Percentiles rank a stretch among this genome's conserved stretches.
Evolutionary conservation across 73 alveolate species (phyloP).

Genomic region (Durusdinium trenchii): DNA sequence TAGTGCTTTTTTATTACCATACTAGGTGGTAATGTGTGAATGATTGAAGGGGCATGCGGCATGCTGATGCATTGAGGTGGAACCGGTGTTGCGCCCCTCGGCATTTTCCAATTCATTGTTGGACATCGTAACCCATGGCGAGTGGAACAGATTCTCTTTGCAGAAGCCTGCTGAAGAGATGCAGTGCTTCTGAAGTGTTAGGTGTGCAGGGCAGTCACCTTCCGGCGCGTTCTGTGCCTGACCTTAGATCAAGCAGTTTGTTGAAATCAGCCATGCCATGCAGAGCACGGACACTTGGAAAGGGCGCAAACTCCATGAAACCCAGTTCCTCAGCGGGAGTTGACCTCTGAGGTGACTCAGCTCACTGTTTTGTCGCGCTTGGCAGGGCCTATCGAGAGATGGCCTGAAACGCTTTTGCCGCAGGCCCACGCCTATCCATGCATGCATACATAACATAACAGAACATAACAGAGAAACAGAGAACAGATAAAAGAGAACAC

Average conservation of each 20-base stretch:
- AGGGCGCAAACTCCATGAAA: background rate
- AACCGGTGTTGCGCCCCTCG: conserved; percentile 49
- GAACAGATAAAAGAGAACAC: background rate
- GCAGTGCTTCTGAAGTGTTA: background rate
- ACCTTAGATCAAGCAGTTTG: background rate
- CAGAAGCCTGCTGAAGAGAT: no score
- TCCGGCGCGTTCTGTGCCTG: conserved; percentile 49
- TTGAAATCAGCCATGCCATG: background rate
- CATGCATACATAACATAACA: background rate
- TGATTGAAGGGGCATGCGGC: background rate
- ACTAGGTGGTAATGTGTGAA: background rate
- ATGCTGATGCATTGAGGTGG: background rate
- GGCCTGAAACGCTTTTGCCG: conserved; percentile 73
- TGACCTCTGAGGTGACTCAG: conserved; percentile 31
- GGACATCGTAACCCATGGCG: no score
- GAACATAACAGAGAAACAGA: background rate
- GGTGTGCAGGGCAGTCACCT: conserved; percentile 42
- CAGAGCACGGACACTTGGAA: background rate
- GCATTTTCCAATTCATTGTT: no score
- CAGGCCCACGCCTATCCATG: conserved; percentile 60
- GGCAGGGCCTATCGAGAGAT: conserved; percentile 87
- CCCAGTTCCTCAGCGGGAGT: background rate
- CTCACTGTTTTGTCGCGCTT: conserved; percentile 80
- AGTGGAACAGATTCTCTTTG: background rate
- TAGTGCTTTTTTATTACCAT: background rate